Conservation (phyloP, 148 eudicot species). For the Chenopodium album region DNA sequence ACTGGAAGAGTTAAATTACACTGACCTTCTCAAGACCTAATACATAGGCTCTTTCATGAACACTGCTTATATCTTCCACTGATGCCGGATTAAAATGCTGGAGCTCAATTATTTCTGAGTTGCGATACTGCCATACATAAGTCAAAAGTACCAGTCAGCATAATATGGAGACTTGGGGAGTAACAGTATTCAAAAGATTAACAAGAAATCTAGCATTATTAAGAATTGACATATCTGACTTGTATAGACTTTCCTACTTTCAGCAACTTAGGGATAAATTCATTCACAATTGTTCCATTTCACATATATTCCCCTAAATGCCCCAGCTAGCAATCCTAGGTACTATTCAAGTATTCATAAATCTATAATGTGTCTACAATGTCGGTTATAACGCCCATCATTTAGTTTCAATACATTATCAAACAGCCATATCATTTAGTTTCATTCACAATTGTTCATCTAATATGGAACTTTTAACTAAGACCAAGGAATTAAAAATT, state of each 20-base stretch:
- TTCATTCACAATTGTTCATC: neutral
- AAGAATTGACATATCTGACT: neutral
- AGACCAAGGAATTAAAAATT: neutral
- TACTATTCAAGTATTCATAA: neutral
- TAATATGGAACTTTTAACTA: neutral
- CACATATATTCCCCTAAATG: neutral
- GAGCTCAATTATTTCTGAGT: conserved; percentile 63
- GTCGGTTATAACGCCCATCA: neutral
- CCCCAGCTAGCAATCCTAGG: neutral
- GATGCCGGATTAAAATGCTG: conserved; percentile 59
- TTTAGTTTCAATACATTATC: neutral
- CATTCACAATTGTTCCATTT: neutral
- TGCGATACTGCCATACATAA: conserved; percentile 53
- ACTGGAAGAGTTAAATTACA: neutral
- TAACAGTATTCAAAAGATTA: neutral
- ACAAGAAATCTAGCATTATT: neutral
- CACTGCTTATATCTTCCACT: conserved; percentile 69
- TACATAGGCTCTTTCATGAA: conserved; percentile 79
- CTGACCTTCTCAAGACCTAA: conserved; percentile 90
- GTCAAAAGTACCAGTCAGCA: neutral
- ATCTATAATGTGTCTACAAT: neutral
- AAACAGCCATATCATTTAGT: neutral
- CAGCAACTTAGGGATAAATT: neutral
- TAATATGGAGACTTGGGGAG: neutral
- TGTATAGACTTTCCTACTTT: neutral